Base-by-base conservation (phyloP, 2,329 filamentous ascomycete species). In the Botryotinia convoluta region DNA sequence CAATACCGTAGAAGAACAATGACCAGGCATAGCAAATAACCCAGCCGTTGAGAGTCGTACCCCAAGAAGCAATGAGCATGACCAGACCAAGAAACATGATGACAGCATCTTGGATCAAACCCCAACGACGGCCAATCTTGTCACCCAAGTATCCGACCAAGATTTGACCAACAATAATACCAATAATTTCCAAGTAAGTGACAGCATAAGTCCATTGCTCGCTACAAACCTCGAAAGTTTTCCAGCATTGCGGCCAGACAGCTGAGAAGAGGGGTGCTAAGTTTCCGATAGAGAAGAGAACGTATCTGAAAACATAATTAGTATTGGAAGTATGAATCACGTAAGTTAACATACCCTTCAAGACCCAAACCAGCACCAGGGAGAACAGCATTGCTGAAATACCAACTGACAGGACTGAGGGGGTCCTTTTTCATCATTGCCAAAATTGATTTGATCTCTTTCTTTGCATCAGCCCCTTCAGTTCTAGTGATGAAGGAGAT, bases 11-110 rank as follows among this genome's bases (percentile, higher is more conserved):
- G 85, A 98, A 93, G 87, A 98, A 97, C 54, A 98, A 88, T 57
- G 93, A 93, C 92, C 93, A 97, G 75, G 92, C 93, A 82, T 98
- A 98, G 87, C 94, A 97, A 80, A 98, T 97, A 73, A 98, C 93
- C 95, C 95, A 98, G 79, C 95, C 95, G 80, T 98, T 91, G 69
- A 97, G 87, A 51, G 89, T 93, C 45, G 92, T 84, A 75, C 95
- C 95, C 95, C 95, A 98, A 37, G 92, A 92, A 74, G 93, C 93
- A 67, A 93, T 97, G 73, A 98, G 88, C 92, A 98, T 96, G 79
- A 97, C 80, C 32, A 98, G 87, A 85, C 95, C 95, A 78, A 97
- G 79, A 78, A 98, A 93, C 95, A 98, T 98, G 86, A 98, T 95
- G 75, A 88, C 82, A 61, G 95, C 95, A 83, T 98, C 95, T 84